These are phyloP conservation scores for Parietaria judaica DNA, from an alignment of 306 rosid genomes.

Conservation along the genomic window DNA sequence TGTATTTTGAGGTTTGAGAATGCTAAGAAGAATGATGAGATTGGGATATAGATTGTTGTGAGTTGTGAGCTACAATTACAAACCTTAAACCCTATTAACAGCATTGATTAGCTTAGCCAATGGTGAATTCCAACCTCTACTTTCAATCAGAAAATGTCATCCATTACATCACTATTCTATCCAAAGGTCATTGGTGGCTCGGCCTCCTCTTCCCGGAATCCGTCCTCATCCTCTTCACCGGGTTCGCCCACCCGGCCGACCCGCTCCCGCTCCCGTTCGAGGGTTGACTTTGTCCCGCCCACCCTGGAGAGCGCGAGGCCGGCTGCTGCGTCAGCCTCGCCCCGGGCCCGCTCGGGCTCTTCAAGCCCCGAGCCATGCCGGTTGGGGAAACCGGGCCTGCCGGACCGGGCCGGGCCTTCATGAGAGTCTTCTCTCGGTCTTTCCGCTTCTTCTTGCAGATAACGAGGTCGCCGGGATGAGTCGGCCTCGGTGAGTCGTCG, in stretches of 20 bases:
- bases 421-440: constrained; percentile 61
- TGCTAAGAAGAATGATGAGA: too few relatives aligned
- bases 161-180: constrained; percentile 25
- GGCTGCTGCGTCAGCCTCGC: constrained; percentile 46
- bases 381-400: constrained; percentile 69
- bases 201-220: constrained; percentile 96
- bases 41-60: too few relatives aligned
- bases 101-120: constrained; percentile 32
- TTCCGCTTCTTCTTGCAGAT: constrained; percentile 95
- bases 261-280: constrained; percentile 44
- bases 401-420: constrained; percentile 49
- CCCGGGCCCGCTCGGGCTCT: constrained; percentile 53
- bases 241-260: constrained; percentile 79
- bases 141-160: constrained; percentile 10
- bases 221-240: constrained; percentile 76
- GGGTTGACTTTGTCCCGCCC: constrained; percentile 48
- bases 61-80: neutral
- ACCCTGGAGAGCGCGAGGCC: constrained; percentile 42
- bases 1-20: too few relatives aligned
- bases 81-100: constrained; percentile 42
- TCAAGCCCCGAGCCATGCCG: constrained; percentile 39
- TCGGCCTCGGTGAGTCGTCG: constrained; percentile 47
- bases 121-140: constrained; percentile 17
- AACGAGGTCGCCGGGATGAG: constrained; percentile 92
- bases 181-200: constrained; percentile 52